Base-by-base conservation (phyloP, 177 flowering plant species). In the Vitis hybrid region DNA sequence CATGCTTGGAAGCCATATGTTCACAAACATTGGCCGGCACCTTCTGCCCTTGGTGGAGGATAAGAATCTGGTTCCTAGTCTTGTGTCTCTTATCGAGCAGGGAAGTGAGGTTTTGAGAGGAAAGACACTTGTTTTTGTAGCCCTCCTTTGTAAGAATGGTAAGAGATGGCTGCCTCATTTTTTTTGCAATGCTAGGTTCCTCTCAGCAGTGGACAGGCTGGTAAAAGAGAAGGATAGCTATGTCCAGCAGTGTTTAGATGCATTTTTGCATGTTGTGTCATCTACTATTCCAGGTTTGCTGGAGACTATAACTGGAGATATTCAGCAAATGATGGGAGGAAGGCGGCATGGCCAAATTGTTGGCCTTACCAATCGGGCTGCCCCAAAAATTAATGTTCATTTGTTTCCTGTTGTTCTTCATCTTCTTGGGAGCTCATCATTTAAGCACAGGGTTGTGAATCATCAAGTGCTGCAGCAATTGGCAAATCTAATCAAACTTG, bases 351-450 rank as follows among this genome's bases (percentile, higher is more conserved):
- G 94, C 63, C 91, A 80, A 56, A 73, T 84, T 64, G 69, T 85
- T 71, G 55, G 89, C 69, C 78, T 85, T 18, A 66, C 74, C 17
- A 81, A 87, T 75, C 84, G 97, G 75, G 81, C 82, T 77, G 75
- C 89, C 75, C 78, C 87, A 47, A 94, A 85, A 80, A 85, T 75
- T 61, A 92, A 77, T 71, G 51, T 87, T 72, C 92, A 90, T 75
- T 71, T 90, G 74, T 89, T 94, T 75, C 97, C 95, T 67, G 94
- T 92, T 70, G 85, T 96, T 72, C 93, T 92, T 66, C 90, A 94
- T 85, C 94, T 96, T 75, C 89, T 96, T 62, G 93, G 90, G 56
- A 90, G 97, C 79, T 78, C 85, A 57, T 82, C 84, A 68, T 91
- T 96, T 65, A 96, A 87, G 82, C 82, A 76, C 72, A 86, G 70